Evolutionary conservation across 768 basidiomycete species (phyloP), one percentile per base, ranked within the genome.

Genomic region (Podaxis sp.): DNA sequence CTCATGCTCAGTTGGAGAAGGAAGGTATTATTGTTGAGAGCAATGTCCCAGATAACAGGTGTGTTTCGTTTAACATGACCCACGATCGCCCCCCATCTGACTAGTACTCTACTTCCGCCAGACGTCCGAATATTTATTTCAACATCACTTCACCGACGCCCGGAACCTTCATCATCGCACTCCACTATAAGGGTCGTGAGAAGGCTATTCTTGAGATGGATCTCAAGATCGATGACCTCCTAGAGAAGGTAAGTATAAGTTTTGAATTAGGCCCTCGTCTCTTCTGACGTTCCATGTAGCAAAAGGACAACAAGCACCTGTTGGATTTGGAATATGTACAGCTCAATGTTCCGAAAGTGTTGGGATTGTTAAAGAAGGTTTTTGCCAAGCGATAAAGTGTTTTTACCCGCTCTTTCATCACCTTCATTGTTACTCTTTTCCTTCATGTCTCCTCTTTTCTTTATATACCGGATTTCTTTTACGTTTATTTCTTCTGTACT

Each of bases 131-230:
- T 74, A 98, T 98, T 67, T 98, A 96, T 79, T 98, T 98, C 85
- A 98, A 96, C 71, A 95, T 99, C 73, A 96, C 93, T 27, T 98
- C 96, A 37, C 97, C 97, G 1, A 93, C 94, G 7, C 96, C 97
- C 0, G 97, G 97, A 52, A 97, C 97, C 8, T 99, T 98, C 76
- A 96, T 99, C 74, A 99, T 99, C 66, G 97, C 96, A 3, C 80
- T 99, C 57, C 96, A 98, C 75, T 99, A 98, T 80, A 98, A 97
- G 76, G 97, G 97, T 46, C 86, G 97, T 19, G 97, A 99, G 71
- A 98, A 98, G 79, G 96, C 97, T 17, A 98, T 99, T 68, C 84
- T 98, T 40, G 97, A 99, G 82, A 98, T 98, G 97, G 95, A 97
- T 77, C 84, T 98, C 58, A 98, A 98, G 80, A 97, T 98, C 68